These are phyloP conservation scores for Aspergillus awamori DNA, from an alignment of 2,329 filamentous ascomycete genomes.

Conservation along the genomic window DNA sequence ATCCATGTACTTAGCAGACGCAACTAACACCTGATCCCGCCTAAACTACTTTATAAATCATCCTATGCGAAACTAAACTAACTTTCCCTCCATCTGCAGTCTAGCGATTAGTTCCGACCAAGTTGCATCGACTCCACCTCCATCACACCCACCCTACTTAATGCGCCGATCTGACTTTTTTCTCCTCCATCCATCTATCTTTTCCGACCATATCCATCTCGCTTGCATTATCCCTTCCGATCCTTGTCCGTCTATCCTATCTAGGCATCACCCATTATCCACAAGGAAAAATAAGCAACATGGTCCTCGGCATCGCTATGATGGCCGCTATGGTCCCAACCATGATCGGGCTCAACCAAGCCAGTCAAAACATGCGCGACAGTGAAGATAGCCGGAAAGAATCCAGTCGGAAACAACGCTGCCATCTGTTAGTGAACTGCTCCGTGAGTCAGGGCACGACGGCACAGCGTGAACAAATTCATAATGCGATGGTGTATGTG, in stretches of 20 bases:
- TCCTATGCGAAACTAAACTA: too few relatives aligned
- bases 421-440: slow-evolving; percentile 27
- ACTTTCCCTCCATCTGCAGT: too few relatives aligned
- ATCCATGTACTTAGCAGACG: too few relatives aligned
- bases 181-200: too few relatives aligned
- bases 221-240: neutral
- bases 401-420: slow-evolving; percentile 24
- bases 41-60: too few relatives aligned
- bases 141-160: neutral
- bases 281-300: slow-evolving; percentile 3
- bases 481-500: slow-evolving; percentile 23
- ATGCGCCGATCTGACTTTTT: neutral
- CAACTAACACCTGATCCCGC: too few relatives aligned
- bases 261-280: neutral
- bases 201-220: neutral
- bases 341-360: slow-evolving; percentile 31
- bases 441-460: slow-evolving; percentile 23
- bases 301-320: slow-evolving; percentile 31
- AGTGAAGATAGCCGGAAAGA: slow-evolving; percentile 25
- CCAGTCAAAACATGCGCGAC: slow-evolving; percentile 25
- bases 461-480: slow-evolving; percentile 23
- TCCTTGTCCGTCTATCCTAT: neutral
- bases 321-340: slow-evolving; percentile 31
- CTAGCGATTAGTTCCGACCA: neutral
- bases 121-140: too few relatives aligned